Conservation (phyloP, 352 stramenopile species). For the Globisporangium nodosum region DNA sequence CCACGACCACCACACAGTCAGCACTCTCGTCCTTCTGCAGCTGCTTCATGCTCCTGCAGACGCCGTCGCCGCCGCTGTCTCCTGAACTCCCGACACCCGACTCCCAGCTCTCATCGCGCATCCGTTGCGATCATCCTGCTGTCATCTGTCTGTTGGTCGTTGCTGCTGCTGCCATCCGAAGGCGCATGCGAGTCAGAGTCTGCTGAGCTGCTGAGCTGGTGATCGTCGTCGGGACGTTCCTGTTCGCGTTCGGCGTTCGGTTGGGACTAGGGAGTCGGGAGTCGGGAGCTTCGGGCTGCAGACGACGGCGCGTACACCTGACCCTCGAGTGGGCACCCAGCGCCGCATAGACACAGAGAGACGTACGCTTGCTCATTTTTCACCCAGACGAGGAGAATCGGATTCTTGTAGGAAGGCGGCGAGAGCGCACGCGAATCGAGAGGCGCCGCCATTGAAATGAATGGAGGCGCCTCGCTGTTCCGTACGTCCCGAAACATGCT, state of each 20-base stretch:
- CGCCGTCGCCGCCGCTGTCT: background rate
- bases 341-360: background rate
- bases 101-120: too few species aligned
- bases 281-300: too few species aligned
- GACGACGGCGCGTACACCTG: background rate
- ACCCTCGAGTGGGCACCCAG: background rate
- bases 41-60: background rate
- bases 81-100: too few species aligned
- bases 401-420: conserved; percentile 22
- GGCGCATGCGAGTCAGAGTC: too few species aligned
- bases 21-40: background rate
- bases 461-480: conserved; percentile 10
- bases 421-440: background rate
- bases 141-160: too few species aligned
- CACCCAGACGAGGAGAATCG: conserved; percentile 66
- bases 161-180: too few species aligned
- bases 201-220: too few species aligned
- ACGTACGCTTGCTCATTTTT: conserved; percentile 82
- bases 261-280: too few species aligned
- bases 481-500: too few species aligned
- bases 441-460: conserved; percentile 11
- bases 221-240: too few species aligned
- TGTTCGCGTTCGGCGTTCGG: too few species aligned
- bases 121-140: too few species aligned
- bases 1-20: background rate